A percentile compares a stretch with the other conserved stretches of the same genome.
Evolutionary conservation across 805 yeast genomes (phyloP).

Genomic region (Debaryomyces castellii): DNA sequence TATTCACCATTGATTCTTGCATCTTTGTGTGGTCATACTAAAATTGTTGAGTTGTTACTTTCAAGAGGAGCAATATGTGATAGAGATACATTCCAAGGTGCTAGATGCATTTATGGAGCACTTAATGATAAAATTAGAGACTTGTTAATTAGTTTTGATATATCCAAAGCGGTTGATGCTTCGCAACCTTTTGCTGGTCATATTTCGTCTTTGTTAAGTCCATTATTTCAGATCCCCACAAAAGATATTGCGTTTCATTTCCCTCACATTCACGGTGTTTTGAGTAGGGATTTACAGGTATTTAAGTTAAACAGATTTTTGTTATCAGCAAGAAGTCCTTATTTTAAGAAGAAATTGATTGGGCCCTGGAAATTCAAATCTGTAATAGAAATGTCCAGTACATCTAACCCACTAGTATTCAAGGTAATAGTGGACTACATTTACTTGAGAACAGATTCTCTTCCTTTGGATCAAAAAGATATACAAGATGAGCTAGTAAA

Average conservation of each 20-base stretch:
- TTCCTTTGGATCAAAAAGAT: constrained; percentile 20
- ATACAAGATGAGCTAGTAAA: constrained; percentile 18
- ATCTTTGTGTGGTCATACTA: constrained; percentile 71
- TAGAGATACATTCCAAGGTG: constrained; percentile 80
- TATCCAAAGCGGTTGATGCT: constrained; percentile 65
- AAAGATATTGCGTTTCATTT: constrained; percentile 33
- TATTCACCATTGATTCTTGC: constrained; percentile 74
- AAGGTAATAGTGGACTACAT: constrained; percentile 26
- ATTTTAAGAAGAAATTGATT: constrained; percentile 20
- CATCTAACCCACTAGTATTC: constrained; percentile 17
- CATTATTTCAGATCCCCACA: constrained; percentile 19
- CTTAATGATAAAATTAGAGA: constrained; percentile 64
- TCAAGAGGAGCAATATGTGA: constrained; percentile 73
- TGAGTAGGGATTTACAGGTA: constrained; percentile 9
- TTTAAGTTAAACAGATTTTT: constrained; percentile 28
- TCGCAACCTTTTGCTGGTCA: constrained; percentile 74
- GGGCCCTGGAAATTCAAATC: constrained; percentile 20
- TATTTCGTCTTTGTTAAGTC: constrained; percentile 48
- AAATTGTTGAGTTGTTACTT: constrained; percentile 59
- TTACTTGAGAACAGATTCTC: constrained; percentile 31
- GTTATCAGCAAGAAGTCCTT: constrained; percentile 35
- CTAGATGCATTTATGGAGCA: constrained; percentile 74
- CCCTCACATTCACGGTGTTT: constrained; percentile 14
- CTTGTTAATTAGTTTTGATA: constrained; percentile 57
- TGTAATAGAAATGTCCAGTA: constrained; percentile 16